phyloP scores from a whole-genome alignment of 2,329 filamentous ascomycete genomes.

The Rutstroemia sp. region DNA sequence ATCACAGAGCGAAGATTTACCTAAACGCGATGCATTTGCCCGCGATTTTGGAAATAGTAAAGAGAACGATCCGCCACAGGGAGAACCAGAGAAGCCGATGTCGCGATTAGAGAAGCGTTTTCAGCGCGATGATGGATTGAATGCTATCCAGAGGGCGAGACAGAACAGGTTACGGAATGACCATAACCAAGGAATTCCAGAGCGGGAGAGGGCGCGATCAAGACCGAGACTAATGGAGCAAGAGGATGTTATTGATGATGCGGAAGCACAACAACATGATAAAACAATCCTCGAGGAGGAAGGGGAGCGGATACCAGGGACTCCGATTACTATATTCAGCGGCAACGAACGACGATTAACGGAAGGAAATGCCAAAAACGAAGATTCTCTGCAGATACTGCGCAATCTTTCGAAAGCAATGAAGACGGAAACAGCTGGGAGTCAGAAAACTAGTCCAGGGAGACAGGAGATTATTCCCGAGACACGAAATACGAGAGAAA shows the following conservation, averaged over 20 bases:
- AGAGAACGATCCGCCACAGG: background rate
- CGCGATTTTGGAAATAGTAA: background rate
- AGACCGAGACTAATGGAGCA: conserved; percentile 2
- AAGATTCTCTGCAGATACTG: conserved; percentile 10
- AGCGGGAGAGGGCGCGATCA: background rate
- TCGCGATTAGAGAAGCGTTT: conserved; percentile 13
- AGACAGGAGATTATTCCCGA: conserved; percentile 14
- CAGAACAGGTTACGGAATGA: conserved; percentile 2
- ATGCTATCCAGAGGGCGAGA: conserved; percentile 1
- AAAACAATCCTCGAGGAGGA: conserved; percentile 22
- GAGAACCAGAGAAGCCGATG: background rate
- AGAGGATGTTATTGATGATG: background rate
- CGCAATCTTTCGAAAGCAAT: conserved; percentile 8
- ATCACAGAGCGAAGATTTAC: conserved; percentile 5
- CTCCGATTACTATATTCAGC: conserved; percentile 20
- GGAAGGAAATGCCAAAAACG: background rate
- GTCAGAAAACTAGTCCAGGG: conserved; percentile 8
- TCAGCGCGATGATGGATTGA: background rate
- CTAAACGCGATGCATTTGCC: background rate
- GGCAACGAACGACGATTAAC: background rate
- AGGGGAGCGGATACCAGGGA: conserved; percentile 13
- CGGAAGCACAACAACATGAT: conserved; percentile 13
- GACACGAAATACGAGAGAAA: conserved; percentile 23
- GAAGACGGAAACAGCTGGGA: background rate
- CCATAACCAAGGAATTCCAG: conserved; percentile 1